Evolutionary conservation across 2,329 filamentous ascomycete species (phyloP).

Genomic region (Colletotrichum theobromicola): DNA sequence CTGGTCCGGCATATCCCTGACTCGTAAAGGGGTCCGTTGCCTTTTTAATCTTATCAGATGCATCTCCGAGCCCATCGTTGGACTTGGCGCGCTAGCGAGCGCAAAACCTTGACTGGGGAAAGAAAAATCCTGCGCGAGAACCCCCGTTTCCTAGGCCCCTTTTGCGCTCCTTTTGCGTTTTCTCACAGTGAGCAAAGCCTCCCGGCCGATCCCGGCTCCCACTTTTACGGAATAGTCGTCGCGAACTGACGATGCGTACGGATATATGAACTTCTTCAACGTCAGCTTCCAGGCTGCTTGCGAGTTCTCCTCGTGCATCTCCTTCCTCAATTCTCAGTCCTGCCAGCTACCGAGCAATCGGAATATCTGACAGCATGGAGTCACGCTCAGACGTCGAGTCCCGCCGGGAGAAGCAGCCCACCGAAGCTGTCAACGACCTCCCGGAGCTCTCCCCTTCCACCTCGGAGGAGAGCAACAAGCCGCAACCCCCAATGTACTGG

Average conservation of each 20-base stretch:
- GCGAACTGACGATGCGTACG: not conserved
- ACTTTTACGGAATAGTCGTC: not conserved
- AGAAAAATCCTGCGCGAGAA: not conserved
- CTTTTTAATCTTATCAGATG: slow-evolving; percentile 21
- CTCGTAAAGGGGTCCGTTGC: not conserved
- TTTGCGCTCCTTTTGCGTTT: not conserved
- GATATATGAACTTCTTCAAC: not conserved
- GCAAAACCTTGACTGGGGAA: not conserved
- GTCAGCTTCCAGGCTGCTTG: not conserved
- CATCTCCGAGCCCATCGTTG: not conserved
- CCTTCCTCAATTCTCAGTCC: not conserved
- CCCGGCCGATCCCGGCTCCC: slow-evolving; percentile 1
- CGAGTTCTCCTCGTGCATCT: not conserved
- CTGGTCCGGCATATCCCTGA: not conserved
- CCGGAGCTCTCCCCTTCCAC: not conserved
- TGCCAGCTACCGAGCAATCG: not conserved
- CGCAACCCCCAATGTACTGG: slow-evolving; percentile 12
- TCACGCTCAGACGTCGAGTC: slow-evolving; percentile 9
- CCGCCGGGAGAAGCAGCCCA: not conserved
- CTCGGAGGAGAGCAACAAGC: not conserved
- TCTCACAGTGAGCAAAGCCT: not conserved
- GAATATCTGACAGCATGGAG: not conserved
- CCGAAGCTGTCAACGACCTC: slow-evolving; percentile 6
- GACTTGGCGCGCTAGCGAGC: slow-evolving; percentile 4
- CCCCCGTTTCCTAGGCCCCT: not conserved